A percentile compares a stretch with the other conserved stretches of the same genome.
phyloP scores from a whole-genome alignment of 2,329 filamentous ascomycete genomes.

The Aureobasidium sp. region DNA sequence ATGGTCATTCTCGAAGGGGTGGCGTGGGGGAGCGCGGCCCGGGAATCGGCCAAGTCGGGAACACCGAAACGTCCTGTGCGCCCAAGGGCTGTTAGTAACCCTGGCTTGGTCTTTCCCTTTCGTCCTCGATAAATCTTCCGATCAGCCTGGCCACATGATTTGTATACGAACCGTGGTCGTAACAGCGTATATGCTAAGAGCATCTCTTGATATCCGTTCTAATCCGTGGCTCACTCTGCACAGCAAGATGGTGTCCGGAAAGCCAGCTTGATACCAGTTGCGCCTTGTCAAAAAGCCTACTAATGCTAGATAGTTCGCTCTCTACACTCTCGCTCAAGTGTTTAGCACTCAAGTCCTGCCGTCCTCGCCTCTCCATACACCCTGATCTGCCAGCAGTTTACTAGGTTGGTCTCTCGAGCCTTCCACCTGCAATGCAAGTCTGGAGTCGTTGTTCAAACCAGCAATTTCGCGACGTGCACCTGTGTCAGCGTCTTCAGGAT shows the following conservation, averaged over 20 bases:
- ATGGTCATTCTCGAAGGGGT: not conserved
- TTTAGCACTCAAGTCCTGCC: not conserved
- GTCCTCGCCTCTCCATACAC: not conserved
- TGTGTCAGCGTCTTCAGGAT: not conserved
- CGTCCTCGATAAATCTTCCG: not conserved
- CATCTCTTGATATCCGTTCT: not conserved
- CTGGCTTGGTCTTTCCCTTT: not conserved
- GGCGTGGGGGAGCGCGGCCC: not conserved
- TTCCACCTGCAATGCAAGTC: slow-evolving; percentile 24
- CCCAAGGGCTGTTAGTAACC: not conserved
- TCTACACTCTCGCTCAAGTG: not conserved
- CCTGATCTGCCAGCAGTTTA: not conserved
- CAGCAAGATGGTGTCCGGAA: not conserved
- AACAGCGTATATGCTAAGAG: too few relatives aligned
- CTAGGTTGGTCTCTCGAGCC: slow-evolving; percentile 19
- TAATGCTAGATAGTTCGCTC: not conserved
- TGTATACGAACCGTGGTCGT: too few relatives aligned
- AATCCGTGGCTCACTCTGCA: too few relatives aligned
- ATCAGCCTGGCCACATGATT: too few relatives aligned
- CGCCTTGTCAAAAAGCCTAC: not conserved
- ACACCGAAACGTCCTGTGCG: not conserved
- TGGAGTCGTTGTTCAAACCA: slow-evolving; percentile 24
- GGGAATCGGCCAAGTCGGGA: not conserved
- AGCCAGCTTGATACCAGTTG: not conserved
- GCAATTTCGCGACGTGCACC: slow-evolving; percentile 4